phyloP scores from a whole-genome alignment of 768 basidiomycete species.

The Lyophyllum decastes region DNA sequence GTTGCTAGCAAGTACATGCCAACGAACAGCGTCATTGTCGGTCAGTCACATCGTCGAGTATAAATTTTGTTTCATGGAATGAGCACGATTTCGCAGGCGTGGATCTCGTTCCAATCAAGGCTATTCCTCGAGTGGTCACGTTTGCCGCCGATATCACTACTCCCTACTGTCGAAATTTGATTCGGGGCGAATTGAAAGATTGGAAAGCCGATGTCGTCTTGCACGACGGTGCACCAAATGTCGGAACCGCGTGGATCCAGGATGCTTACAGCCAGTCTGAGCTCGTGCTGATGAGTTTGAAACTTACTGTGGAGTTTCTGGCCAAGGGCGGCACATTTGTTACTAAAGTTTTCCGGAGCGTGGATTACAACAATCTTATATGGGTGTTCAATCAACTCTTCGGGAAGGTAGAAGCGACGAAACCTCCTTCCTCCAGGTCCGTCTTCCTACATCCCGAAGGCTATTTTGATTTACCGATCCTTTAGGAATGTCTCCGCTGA shows the following conservation, averaged over 20 bases:
- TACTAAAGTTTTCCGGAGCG: slow-evolving; percentile 98
- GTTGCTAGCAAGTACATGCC: slow-evolving; percentile 99
- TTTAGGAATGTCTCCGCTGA: slow-evolving; percentile 96
- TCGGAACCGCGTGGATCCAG: slow-evolving; percentile 98
- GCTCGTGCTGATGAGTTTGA: slow-evolving; percentile 92
- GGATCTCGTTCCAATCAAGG: slow-evolving; percentile 94
- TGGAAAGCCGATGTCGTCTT: slow-evolving; percentile 99
- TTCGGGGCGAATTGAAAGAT: slow-evolving; percentile 89
- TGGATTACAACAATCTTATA: slow-evolving; percentile 96
- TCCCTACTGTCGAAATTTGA: slow-evolving; percentile 80
- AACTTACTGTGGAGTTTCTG: slow-evolving; percentile 94
- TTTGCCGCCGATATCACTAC: slow-evolving; percentile 97
- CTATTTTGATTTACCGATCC: slow-evolving; percentile 5
- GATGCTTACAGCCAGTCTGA: slow-evolving; percentile 98
- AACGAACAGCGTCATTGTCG: slow-evolving; percentile 86
- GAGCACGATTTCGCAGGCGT: slow-evolving; percentile 57
- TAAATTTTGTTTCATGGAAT: not conserved
- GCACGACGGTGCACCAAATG: slow-evolving; percentile 99
- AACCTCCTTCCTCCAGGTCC: slow-evolving; percentile 95
- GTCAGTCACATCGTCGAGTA: slow-evolving; percentile 40
- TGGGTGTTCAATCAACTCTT: slow-evolving; percentile 99
- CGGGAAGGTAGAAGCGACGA: slow-evolving; percentile 95
- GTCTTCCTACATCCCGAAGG: slow-evolving; percentile 8
- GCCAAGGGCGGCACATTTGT: slow-evolving; percentile 93
- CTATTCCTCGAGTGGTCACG: slow-evolving; percentile 89